Evolutionary conservation across 139 green algal genomes (phyloP), one percentile per base, ranked within the genome.

Genomic region (Chlamydomonas eustigma): DNA sequence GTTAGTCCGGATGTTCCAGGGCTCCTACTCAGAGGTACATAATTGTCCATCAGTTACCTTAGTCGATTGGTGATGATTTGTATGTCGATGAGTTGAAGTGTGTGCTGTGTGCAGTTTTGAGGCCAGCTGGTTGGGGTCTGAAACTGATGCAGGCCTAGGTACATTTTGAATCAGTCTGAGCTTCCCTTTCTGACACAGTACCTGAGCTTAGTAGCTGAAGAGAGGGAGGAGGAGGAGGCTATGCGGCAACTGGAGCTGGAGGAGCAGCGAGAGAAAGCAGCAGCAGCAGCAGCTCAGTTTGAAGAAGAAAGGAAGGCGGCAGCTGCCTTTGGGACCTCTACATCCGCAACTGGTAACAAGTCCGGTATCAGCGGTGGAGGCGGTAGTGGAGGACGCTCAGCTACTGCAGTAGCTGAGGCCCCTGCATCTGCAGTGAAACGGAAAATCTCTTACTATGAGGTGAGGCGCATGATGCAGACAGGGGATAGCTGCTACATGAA

Each of bases 1-100:
- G 4, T 37, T 83, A 5, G 87, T 93, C 37, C 78, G 79, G 1
- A 75, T 89, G 25, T 94, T 90, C 51, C 80, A 91, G 22, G 91
- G 88, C 1, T 74, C 51, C 1, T 95, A 92, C 58, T 78, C 77
- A 35, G 82, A 88, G 80, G 83, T 88, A n/a, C n/a, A n/a, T n/a
- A n/a, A n/a, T n/a, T n/a, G n/a, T n/a, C n/a, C n/a, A n/a, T n/a
- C n/a, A n/a, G n/a, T n/a, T n/a, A n/a, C n/a, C n/a, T n/a, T n/a
- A n/a, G n/a, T n/a, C n/a, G n/a, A n/a, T n/a, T n/a, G n/a, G n/a
- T n/a, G n/a, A n/a, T n/a, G n/a, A n/a, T n/a, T n/a, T n/a, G n/a
- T n/a, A n/a, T n/a, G n/a, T n/a, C n/a, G n/a, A n/a, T n/a, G n/a
- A n/a, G n/a, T n/a, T n/a, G n/a, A 63, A 63, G 22, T 22, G 22